Base-by-base conservation (phyloP, 768 basidiomycete species). In the Leccinum fibrillosum region DNA sequence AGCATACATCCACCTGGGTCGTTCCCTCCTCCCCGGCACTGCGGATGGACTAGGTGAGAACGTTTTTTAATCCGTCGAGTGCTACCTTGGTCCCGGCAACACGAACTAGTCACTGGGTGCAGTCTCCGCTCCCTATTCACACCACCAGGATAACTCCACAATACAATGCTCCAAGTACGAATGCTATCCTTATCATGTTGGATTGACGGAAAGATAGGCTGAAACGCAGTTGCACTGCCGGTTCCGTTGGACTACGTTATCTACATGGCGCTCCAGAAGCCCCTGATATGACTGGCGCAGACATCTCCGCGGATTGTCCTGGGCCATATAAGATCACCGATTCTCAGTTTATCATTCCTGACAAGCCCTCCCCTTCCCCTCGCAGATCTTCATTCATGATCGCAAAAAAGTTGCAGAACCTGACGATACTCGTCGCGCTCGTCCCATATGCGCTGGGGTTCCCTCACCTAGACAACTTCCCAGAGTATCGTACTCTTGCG, bases 401-500 rank as follows among this genome's bases (percentile, higher is more conserved):
- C 10, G 12, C 19, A 5, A 61, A 61, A 45, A 54, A 50, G 35
- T 25, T 54, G 2, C 67, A 56, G 57, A 51, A 35, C 21, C 32
- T 67, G 26, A 48, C 21, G 11, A 26, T 49, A 4, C 8, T 64
- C 2, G 37, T 49, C 26, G 42, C 48, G 2, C 56, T 69, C 32
- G 13, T 56, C 47, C 52, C 67, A 30, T 48, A 15, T 34, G 39
- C 44, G 9, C 19, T 55, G 7, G 67, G 62, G 1, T 64, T 62
- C 35, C 37, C 58, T 9, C 55, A 60, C 49, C 51, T 69, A 8
- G 55, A 25, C 37, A 42, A 57, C 35, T 69, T 68, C 17, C 64
- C 61, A 0, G 58, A 64, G 19, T 32, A 69, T 47, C 67, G 62
- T 47, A 64, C 67, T 1, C 67, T 68, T 17, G 58, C 54, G 0